Evolutionary conservation across 441 rosid genomes (phyloP).

Genomic region (Flueggea neowawraea): DNA sequence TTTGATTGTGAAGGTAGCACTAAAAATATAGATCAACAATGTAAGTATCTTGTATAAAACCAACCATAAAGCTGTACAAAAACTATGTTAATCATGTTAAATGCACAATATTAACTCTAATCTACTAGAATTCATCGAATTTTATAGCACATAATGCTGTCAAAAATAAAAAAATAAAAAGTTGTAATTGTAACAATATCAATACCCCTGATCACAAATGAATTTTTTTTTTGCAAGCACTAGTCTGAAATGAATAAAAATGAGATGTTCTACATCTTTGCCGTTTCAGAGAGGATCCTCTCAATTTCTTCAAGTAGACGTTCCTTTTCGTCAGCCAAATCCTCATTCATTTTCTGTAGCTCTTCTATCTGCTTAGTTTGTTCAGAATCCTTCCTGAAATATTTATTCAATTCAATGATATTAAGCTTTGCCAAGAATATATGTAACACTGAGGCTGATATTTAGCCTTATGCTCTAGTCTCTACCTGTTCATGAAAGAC

Average conservation of each 20-base stretch:
- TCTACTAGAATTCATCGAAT: too few species aligned
- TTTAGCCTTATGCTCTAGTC: not conserved
- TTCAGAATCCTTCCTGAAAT: slow-evolving; percentile 70
- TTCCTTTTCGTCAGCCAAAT: slow-evolving; percentile 56
- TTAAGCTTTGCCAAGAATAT: not conserved
- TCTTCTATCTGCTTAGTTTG: slow-evolving; percentile 79
- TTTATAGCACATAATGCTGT: too few species aligned
- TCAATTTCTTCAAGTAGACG: slow-evolving; percentile 71
- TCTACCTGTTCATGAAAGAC: slow-evolving; percentile 74
- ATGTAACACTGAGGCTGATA: not conserved
- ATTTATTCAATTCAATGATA: not conserved
- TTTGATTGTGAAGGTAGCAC: too few species aligned
- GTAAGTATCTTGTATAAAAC: too few species aligned
- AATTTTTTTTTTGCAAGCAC: too few species aligned
- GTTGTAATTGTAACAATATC: too few species aligned
- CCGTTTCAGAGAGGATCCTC: slow-evolving; percentile 44
- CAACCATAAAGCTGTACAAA: too few species aligned
- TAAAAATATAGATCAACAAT: too few species aligned
- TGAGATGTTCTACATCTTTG: slow-evolving; percentile 25
- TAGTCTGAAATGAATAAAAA: not conserved
- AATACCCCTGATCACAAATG: too few species aligned
- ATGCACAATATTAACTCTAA: too few species aligned
- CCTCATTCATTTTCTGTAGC: slow-evolving; percentile 64
- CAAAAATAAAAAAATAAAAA: too few species aligned
- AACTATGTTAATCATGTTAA: too few species aligned